phyloP scores from a whole-genome alignment of 2,329 filamentous ascomycete genomes.

The Fusarium tricinctum region DNA sequence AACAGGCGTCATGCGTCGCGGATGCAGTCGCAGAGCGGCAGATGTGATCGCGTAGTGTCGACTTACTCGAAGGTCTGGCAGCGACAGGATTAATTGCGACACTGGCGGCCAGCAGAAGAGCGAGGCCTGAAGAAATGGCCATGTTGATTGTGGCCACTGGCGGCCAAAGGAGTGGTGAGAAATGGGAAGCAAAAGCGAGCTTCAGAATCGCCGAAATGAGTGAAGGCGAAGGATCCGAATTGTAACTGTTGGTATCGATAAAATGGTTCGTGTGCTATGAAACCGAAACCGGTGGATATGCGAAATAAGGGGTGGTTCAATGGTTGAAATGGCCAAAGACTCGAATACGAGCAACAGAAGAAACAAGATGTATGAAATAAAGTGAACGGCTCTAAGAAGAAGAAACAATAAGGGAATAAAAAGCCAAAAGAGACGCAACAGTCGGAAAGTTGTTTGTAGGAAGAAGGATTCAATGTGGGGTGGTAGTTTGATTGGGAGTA shows the following conservation, averaged over 20 bases:
- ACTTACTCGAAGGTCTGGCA: slow-evolving; percentile 44
- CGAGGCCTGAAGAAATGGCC: slow-evolving; percentile 45
- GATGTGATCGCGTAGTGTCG: slow-evolving; percentile 1
- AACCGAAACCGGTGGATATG: slow-evolving; percentile 6
- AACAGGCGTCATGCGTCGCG: slow-evolving; percentile 1
- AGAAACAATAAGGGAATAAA: slow-evolving; percentile 15
- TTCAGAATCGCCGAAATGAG: slow-evolving; percentile 12
- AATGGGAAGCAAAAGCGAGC: slow-evolving; percentile 7
- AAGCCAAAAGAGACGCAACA: slow-evolving; percentile 19
- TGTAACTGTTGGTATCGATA: slow-evolving; percentile 10
- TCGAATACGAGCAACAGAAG: background rate
- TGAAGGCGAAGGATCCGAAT: slow-evolving; percentile 9
- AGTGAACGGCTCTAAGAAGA: slow-evolving; percentile 8
- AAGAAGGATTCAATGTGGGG: slow-evolving; percentile 27
- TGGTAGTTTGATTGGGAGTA: slow-evolving; percentile 35
- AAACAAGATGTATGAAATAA: slow-evolving; percentile 10
- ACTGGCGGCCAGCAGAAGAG: slow-evolving; percentile 47
- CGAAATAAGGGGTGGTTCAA: slow-evolving; percentile 1
- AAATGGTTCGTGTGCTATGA: slow-evolving; percentile 14
- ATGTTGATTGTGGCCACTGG: slow-evolving; percentile 28
- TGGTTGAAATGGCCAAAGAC: slow-evolving; percentile 2
- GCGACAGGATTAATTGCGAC: slow-evolving; percentile 37
- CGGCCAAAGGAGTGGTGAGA: slow-evolving; percentile 8
- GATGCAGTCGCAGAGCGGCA: background rate
- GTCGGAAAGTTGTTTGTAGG: slow-evolving; percentile 25